These are phyloP conservation scores for Setaria italica DNA, from an alignment of 202 grass and related monocot species.

Conservation along the genomic window DNA sequence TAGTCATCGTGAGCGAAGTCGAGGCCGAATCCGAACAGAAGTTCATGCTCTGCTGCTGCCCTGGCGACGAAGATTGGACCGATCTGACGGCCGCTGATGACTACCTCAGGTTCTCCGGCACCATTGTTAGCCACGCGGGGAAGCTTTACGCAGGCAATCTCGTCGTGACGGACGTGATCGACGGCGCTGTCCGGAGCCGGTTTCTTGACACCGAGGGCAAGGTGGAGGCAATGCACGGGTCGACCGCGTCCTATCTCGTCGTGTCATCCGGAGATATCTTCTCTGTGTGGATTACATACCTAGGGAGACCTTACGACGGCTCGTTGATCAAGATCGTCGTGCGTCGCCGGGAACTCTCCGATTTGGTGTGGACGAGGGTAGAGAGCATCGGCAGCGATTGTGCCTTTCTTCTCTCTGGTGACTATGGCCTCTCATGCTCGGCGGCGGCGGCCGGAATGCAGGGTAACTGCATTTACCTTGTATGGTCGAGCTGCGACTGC, in stretches of 20 bases:
- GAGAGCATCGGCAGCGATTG: not conserved
- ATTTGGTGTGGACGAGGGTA: not conserved
- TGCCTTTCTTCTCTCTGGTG: not conserved
- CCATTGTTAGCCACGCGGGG: not conserved
- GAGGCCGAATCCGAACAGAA: no score
- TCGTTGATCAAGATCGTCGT: not conserved
- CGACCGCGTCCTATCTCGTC: not conserved
- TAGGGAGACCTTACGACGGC: not conserved
- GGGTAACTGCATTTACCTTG: not conserved
- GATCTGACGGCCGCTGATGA: not conserved
- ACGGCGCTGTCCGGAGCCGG: not conserved
- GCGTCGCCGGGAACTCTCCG: not conserved
- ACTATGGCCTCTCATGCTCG: not conserved
- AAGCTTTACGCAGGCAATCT: not conserved
- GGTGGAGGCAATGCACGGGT: no score
- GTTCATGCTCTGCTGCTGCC: conserved; percentile 30
- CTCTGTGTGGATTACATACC: not conserved
- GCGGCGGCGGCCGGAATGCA: not conserved
- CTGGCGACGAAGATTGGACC: conserved; percentile 37
- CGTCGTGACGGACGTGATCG: not conserved
- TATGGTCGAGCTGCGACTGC: conserved; percentile 23
- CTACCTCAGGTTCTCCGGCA: not conserved
- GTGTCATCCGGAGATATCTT: not conserved
- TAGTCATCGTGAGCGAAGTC: not conserved
- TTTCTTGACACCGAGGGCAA: not conserved